These are phyloP conservation scores for Psilocybe cubensis DNA, from an alignment of 768 basidiomycete genomes.

Conservation along the genomic window DNA sequence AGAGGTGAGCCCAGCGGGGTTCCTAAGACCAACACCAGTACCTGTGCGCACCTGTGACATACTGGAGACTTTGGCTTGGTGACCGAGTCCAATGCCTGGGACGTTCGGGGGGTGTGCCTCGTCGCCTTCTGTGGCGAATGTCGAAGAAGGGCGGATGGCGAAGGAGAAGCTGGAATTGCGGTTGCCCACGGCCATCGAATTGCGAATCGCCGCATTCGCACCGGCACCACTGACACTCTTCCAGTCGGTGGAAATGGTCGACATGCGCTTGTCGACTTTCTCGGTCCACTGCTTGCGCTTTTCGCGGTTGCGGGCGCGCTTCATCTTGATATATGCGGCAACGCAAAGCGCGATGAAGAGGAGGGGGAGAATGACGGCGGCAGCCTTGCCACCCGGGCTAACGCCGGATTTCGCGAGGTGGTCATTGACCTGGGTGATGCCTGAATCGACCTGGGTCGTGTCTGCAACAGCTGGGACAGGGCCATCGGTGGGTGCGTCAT, in stretches of 20 bases:
- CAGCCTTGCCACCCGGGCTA: constrained; percentile 50
- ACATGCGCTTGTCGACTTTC: constrained; percentile 82
- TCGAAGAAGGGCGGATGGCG: constrained; percentile 51
- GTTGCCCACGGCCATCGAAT: constrained; percentile 56
- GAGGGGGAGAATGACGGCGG: constrained; percentile 73
- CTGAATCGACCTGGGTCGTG: constrained; percentile 30
- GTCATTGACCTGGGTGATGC: constrained; percentile 44
- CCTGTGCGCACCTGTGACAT: constrained; percentile 53
- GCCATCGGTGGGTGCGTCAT: constrained; percentile 45
- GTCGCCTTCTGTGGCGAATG: constrained; percentile 45
- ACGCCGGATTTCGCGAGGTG: constrained; percentile 37
- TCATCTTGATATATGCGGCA: constrained; percentile 55
- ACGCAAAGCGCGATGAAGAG: constrained; percentile 53
- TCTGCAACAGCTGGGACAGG: constrained; percentile 42
- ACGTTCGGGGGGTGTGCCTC: constrained; percentile 34
- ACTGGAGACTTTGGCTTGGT: constrained; percentile 18
- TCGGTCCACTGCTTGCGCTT: constrained; percentile 65
- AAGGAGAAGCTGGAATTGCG: constrained; percentile 58
- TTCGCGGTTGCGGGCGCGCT: constrained; percentile 49
- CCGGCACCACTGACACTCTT: constrained; percentile 71
- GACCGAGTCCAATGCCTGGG: background rate
- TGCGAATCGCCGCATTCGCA: constrained; percentile 74
- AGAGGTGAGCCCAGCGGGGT: constrained; percentile 40
- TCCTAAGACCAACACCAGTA: constrained; percentile 51
- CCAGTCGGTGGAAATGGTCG: constrained; percentile 80